Evolutionary conservation across 768 basidiomycete species (phyloP).

Genomic region (Suillus cothurnatus): DNA sequence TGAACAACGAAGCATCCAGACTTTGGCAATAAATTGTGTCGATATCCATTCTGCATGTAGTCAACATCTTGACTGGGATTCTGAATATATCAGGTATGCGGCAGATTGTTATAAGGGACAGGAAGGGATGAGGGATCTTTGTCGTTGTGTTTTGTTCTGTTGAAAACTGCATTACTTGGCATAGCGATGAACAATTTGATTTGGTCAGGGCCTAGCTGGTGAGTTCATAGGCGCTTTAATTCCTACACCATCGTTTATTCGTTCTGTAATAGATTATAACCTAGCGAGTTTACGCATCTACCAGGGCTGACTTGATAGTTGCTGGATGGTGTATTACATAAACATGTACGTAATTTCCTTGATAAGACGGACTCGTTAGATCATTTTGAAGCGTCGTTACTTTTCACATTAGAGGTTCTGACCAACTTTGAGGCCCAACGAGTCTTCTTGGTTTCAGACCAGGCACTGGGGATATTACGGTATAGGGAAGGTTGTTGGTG

Average conservation of each 20-base stretch:
- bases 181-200: neutral
- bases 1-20: neutral
- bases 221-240: constrained; percentile 17
- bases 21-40: neutral
- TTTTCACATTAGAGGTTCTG: too few species aligned
- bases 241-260: neutral
- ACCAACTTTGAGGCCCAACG: too few species aligned
- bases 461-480: too few species aligned
- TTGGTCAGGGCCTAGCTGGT: constrained; percentile 61
- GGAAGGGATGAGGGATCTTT: neutral
- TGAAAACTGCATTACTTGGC: neutral
- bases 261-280: too few species aligned
- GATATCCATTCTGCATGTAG: neutral
- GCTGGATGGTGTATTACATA: too few species aligned
- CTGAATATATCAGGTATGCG: neutral
- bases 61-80: neutral
- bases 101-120: too few species aligned
- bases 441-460: too few species aligned
- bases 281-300: too few species aligned
- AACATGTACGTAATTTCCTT: neutral
- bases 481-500: too few species aligned
- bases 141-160: neutral
- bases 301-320: too few species aligned
- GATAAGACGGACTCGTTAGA: neutral
- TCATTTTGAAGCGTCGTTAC: neutral